phyloP scores from a whole-genome alignment of 371 early-diverging fungal species.

The Mucor piriformis region DNA sequence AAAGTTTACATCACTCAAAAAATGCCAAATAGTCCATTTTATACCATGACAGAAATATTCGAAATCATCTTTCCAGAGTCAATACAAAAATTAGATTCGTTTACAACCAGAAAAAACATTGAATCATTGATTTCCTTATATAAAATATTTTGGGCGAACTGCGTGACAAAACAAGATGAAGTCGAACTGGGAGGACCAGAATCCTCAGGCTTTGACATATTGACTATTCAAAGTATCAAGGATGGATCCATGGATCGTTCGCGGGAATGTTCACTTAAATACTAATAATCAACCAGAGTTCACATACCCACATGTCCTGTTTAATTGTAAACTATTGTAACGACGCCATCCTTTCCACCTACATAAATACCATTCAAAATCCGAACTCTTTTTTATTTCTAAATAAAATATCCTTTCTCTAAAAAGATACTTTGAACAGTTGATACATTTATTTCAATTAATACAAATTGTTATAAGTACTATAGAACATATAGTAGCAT shows the following conservation, averaged over 20 bases:
- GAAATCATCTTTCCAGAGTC: conserved; percentile 17
- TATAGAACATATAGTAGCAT: too few relatives aligned
- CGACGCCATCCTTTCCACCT: too few relatives aligned
- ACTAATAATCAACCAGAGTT: too few relatives aligned
- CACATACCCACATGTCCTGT: too few relatives aligned
- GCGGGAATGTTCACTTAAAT: conserved; percentile 4
- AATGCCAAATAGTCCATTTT: conserved; percentile 16
- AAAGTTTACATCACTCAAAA: conserved; percentile 17
- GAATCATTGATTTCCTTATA: conserved; percentile 17
- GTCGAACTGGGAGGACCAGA: conserved; percentile 2
- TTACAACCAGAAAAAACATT: conserved; percentile 17
- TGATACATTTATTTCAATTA: too few relatives aligned
- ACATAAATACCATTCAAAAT: too few relatives aligned
- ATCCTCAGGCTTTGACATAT: conserved; percentile 8
- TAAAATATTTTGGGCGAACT: conserved; percentile 17
- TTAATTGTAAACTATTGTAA: too few relatives aligned
- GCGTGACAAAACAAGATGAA: conserved; percentile 9
- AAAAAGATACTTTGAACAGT: too few relatives aligned
- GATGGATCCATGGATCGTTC: conserved; percentile 7
- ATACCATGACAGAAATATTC: conserved; percentile 9
- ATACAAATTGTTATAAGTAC: too few relatives aligned
- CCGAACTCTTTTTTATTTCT: too few relatives aligned
- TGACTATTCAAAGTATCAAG: conserved; percentile 14
- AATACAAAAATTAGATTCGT: conserved; percentile 16
- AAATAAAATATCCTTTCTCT: too few relatives aligned